Conservation (phyloP, 2,329 filamentous ascomycete genomes). For the Penicillium sp. region DNA sequence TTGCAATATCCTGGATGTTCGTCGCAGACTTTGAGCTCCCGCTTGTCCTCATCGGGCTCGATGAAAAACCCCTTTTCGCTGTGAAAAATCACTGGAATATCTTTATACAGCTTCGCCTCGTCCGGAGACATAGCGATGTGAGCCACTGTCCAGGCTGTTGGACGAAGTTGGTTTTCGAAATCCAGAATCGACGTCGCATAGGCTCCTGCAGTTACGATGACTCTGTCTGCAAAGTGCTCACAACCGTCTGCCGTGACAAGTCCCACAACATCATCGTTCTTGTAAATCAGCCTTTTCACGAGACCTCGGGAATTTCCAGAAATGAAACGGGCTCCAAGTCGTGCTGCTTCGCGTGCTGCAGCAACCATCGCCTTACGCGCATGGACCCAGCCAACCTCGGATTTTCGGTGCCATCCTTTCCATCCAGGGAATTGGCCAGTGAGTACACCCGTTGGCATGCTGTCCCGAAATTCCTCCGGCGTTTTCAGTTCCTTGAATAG, state of each 20-base stretch:
- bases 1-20: background rate
- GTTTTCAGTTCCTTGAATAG: too few species aligned
- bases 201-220: slow-evolving; percentile 19
- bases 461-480: too few species aligned
- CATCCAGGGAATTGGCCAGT: too few species aligned
- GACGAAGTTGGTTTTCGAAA: slow-evolving; percentile 15
- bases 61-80: slow-evolving; percentile 17
- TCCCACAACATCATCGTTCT: background rate
- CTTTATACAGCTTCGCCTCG: slow-evolving; percentile 13
- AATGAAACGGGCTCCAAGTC: too few species aligned
- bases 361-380: too few species aligned
- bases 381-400: too few species aligned
- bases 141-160: slow-evolving; percentile 17
- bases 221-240: slow-evolving; percentile 14
- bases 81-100: slow-evolving; percentile 19
- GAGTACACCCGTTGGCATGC: too few species aligned
- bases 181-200: slow-evolving; percentile 18
- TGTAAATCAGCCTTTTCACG: too few species aligned
- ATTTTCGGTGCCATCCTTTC: too few species aligned
- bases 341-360: too few species aligned
- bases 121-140: slow-evolving; percentile 20
- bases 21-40: slow-evolving; percentile 7
- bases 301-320: too few species aligned
- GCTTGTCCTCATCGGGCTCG: slow-evolving; percentile 9
- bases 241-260: slow-evolving; percentile 13